Evolutionary conservation across 148 eudicot genomes (phyloP).

Genomic region (Rhododendron molle): DNA sequence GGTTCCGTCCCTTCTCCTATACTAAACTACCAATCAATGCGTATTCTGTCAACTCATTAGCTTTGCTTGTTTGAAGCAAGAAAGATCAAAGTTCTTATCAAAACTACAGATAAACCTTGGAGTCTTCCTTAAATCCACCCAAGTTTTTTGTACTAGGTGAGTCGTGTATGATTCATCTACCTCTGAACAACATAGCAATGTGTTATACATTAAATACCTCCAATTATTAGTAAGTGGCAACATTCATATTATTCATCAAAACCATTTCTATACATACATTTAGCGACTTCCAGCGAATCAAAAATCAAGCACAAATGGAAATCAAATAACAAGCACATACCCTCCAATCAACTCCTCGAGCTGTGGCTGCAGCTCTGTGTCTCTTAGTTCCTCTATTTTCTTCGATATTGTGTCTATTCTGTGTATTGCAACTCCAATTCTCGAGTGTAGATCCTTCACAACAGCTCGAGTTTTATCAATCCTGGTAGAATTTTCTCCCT

Average conservation of each 20-base stretch:
- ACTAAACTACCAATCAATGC: not conserved
- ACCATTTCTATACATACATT: not conserved
- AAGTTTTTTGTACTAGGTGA: not conserved
- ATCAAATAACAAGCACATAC: conserved; percentile 35
- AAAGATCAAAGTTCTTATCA: not conserved
- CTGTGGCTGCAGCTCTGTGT: conserved; percentile 86
- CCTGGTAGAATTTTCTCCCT: conserved; percentile 41
- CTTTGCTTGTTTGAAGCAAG: not conserved
- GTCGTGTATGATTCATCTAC: not conserved
- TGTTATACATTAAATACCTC: not conserved
- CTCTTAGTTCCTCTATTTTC: conserved; percentile 84
- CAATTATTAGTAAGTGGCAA: not conserved
- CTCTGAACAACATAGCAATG: not conserved
- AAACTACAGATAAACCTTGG: not conserved
- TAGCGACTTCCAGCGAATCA: not conserved
- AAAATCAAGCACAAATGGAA: not conserved
- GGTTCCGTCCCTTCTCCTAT: not conserved
- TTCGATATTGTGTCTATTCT: conserved; percentile 83
- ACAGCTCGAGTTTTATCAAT: conserved; percentile 83
- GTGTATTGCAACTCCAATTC: conserved; percentile 86
- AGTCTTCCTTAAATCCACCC: not conserved
- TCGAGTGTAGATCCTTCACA: conserved; percentile 87
- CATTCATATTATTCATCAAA: not conserved
- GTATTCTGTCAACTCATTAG: not conserved
- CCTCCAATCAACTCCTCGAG: conserved; percentile 97